Conservation (phyloP, 2,329 filamentous ascomycete species). For the Xylaria sp. region DNA sequence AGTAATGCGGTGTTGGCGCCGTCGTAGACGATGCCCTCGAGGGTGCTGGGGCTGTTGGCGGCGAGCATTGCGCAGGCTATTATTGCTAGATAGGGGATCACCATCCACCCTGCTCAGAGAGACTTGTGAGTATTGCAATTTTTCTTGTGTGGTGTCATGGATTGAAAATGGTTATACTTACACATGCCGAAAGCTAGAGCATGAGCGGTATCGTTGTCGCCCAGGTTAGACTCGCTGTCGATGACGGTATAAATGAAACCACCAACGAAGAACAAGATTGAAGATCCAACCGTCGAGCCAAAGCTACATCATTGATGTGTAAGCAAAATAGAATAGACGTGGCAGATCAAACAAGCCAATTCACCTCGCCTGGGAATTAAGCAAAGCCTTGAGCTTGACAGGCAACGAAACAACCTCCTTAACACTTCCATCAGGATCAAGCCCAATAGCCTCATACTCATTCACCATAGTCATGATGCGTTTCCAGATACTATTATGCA, state of each 20-base stretch:
- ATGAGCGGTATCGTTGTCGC: slow-evolving; percentile 42
- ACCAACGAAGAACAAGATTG: slow-evolving; percentile 41
- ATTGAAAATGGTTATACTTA: slow-evolving; percentile 31
- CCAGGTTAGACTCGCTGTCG: slow-evolving; percentile 37
- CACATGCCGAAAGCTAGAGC: slow-evolving; percentile 44
- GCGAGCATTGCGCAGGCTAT: slow-evolving; percentile 43
- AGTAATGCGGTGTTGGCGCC: slow-evolving; percentile 30
- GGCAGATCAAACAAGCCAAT: background rate
- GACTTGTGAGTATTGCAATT: background rate
- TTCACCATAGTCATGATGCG: slow-evolving; percentile 40
- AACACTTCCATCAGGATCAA: background rate
- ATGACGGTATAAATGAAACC: slow-evolving; percentile 41
- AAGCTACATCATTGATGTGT: slow-evolving; percentile 30
- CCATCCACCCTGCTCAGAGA: slow-evolving; percentile 41
- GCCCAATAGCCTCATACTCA: slow-evolving; percentile 32
- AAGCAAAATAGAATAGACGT: background rate
- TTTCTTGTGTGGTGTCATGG: too few species aligned
- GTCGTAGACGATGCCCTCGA: slow-evolving; percentile 42
- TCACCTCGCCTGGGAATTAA: slow-evolving; percentile 41
- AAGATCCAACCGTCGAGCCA: slow-evolving; percentile 40
- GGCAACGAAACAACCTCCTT: slow-evolving; percentile 34
- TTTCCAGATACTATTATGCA: slow-evolving; percentile 41
- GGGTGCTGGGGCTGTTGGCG: slow-evolving; percentile 39
- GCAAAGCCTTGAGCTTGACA: slow-evolving; percentile 37
- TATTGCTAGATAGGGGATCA: slow-evolving; percentile 43